Evolutionary conservation across 495 filamentous ascomycete species (phyloP), one percentile per base, ranked within the genome.

Genomic region (Massariosphaeria phaeospora): DNA sequence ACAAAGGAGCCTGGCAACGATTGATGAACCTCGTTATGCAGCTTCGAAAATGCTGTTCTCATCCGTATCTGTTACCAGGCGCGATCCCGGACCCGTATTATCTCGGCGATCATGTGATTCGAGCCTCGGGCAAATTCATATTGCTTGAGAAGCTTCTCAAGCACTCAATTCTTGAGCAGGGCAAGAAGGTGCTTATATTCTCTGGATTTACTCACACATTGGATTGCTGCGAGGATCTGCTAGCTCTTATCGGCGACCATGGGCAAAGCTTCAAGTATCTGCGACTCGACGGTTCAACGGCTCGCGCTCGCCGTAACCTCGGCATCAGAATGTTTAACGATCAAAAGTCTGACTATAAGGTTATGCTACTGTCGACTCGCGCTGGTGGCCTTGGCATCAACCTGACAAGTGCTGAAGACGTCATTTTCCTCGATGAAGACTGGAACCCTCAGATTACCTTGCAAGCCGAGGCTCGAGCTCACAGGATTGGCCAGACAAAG

Each of bases 371-470:
- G 38, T 83, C 81, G 0, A 84, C 80, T 7, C 68, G 79, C 30
- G 81, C 83, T 20, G 83, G 83, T 20, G 81, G 83, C 0, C 68
- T 85, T 15, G 83, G 83, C 3, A 74, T 85, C 33, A 86, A 84
- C 54, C 67, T 85, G 0, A 75, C 79, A 2, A 70, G 75, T 27
- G 80, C 82, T 0, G 79, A 75, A 4, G 78, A 79, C 47, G 79
- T 85, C 1, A 70, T 85, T 13, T 81, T 86, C 59, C 64, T 85
- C 2, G 83, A 86, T 34, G 75, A 79, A 30, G 81, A 85, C 53
- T 85, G 80, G 80, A 85, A 85, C 34, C 83, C 83, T 0, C 82
- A 84, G 55, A 70, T 81, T 9, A 81, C 73, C 48, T 55, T 78
- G 2, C 81, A 84, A 55, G 81, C 81, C 0, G 79, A 83, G 57